Percentiles rank a stretch among this genome's conserved stretches.
Evolutionary conservation across 2,329 filamentous ascomycete genomes (phyloP).

Genomic region (Amauroascus verrucosus): DNA sequence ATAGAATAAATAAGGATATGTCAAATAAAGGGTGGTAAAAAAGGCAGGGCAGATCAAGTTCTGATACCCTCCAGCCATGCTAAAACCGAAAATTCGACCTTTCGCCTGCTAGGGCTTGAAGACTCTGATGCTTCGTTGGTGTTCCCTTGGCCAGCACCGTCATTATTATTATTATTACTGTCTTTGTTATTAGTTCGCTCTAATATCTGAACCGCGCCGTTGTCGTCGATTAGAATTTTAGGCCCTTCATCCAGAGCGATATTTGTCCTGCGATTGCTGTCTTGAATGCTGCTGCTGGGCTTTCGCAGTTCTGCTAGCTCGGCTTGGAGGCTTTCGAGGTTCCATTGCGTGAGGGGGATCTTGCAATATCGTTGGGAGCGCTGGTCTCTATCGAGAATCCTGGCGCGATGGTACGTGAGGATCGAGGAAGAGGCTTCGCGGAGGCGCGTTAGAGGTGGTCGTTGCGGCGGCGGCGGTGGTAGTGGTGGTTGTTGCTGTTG

Average conservation of each 20-base stretch:
- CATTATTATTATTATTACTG: background rate
- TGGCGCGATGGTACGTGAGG: constrained; percentile 8
- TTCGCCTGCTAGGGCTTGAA: background rate
- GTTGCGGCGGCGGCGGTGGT: background rate
- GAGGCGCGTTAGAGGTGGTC: background rate
- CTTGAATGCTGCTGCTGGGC: background rate
- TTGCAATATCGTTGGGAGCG: constrained; percentile 6
- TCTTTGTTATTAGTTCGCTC: background rate
- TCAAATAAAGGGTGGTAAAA: background rate
- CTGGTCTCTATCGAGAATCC: constrained; percentile 7
- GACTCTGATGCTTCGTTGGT: background rate
- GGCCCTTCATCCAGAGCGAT: background rate
- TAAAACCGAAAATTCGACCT: background rate
- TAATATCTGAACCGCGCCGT: background rate
- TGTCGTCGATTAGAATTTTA: background rate
- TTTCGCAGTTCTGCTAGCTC: background rate
- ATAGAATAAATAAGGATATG: background rate
- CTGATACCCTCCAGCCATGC: background rate
- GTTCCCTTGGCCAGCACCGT: background rate
- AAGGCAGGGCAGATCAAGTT: background rate
- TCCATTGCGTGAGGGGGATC: constrained; percentile 11
- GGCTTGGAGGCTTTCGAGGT: constrained; percentile 9
- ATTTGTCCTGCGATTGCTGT: background rate
- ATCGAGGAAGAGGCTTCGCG: constrained; percentile 4
- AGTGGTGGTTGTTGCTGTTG: background rate